Evolutionary conservation across 2,329 filamentous ascomycete species (phyloP).

Genomic region (Zymoseptoria passerinii): DNA sequence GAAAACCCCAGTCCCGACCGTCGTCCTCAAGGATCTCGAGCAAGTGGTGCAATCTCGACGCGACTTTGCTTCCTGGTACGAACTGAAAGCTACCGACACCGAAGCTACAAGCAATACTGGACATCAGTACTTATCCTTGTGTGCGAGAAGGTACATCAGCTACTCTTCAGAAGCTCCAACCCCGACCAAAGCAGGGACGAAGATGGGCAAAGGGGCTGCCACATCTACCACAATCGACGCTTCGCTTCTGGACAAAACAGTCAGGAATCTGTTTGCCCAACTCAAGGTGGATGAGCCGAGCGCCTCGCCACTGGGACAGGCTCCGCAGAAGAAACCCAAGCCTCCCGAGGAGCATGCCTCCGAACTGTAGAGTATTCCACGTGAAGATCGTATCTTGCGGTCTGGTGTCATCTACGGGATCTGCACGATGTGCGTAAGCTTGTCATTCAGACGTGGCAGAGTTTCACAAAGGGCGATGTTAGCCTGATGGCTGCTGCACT

Average conservation of each 20-base stretch:
- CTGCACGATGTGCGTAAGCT: constrained; percentile 3
- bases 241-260: background rate
- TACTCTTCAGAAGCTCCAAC: background rate
- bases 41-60: background rate
- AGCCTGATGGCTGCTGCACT: constrained; percentile 1
- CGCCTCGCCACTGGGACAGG: background rate
- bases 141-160: constrained; percentile 1
- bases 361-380: background rate
- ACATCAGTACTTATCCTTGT: constrained; percentile 9
- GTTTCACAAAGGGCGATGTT: constrained; percentile 4
- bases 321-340: background rate
- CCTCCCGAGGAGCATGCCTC: background rate
- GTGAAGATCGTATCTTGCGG: constrained; percentile 1
- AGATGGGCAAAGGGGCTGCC: background rate
- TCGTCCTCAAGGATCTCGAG: background rate
- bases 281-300: constrained; percentile 10
- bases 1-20: background rate
- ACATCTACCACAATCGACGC: background rate
- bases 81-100: background rate
- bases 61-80: background rate
- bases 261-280: constrained; percentile 5
- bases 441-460: constrained; percentile 3
- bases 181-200: background rate
- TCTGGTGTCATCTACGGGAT: constrained; percentile 9
- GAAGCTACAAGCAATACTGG: constrained; percentile 1